A percentile compares a stretch with the other conserved stretches of the same genome.
Conservation (phyloP, 164 flowering plant species). For the grape (Vitis vinifera) region DNA sequence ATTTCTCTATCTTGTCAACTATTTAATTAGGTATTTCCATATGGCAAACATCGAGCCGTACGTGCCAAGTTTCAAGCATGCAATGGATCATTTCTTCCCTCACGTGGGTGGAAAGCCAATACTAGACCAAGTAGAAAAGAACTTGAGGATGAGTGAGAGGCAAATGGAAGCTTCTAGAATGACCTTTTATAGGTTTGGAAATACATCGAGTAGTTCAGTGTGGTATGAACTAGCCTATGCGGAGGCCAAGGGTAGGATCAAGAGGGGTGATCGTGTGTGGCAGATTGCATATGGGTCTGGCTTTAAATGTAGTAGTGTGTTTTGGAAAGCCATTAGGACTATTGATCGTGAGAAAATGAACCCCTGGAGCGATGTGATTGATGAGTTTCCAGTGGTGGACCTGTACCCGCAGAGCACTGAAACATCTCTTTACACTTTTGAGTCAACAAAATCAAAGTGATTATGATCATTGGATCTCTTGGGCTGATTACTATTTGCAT, state of each 20-base stretch:
- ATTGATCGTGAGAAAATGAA: neutral
- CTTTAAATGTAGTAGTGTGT: neutral
- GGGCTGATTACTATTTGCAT: too few relatives aligned
- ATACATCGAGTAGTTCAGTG: constrained; percentile 3
- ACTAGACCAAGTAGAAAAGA: neutral
- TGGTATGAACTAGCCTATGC: constrained; percentile 1
- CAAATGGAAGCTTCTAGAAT: constrained; percentile 7
- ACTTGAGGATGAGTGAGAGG: neutral
- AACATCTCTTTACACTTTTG: too few relatives aligned
- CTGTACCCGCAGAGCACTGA: too few relatives aligned
- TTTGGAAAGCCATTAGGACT: constrained; percentile 1
- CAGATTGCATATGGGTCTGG: constrained; percentile 3
- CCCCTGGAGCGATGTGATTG: constrained; percentile 6
- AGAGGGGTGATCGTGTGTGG: neutral
- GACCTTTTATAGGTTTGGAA: neutral
- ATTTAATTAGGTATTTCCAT: too few relatives aligned
- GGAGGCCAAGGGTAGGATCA: constrained; percentile 1
- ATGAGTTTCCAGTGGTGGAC: neutral
- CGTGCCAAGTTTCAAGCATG: neutral
- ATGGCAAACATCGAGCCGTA: neutral
- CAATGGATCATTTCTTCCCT: neutral
- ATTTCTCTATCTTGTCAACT: too few relatives aligned
- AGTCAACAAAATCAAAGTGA: too few relatives aligned
- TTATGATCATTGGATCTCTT: too few relatives aligned
- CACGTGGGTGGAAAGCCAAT: neutral